phyloP scores from a whole-genome alignment of 129 eudicot species.

The Chrysanthemum makinoi region DNA sequence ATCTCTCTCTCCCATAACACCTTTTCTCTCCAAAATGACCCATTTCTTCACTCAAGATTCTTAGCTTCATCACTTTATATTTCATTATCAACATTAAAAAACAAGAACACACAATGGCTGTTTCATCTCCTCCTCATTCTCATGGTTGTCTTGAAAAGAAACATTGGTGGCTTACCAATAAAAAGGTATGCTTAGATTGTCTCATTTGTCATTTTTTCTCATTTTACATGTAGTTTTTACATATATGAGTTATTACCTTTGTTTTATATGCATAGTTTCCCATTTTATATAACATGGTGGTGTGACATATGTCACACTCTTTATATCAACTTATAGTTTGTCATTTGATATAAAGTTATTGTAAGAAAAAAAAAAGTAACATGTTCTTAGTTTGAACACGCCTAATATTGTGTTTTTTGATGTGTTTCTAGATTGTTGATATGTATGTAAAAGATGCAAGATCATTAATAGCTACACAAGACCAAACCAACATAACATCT shows the following conservation, averaged over 20 bases:
- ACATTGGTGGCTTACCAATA: slow-evolving; percentile 87
- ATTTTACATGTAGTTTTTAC: neutral
- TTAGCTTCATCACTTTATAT: slow-evolving; percentile 11
- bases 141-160: slow-evolving; percentile 65
- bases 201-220: neutral
- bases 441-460: slow-evolving; percentile 72
- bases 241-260: too few species aligned
- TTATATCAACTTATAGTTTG: too few species aligned
- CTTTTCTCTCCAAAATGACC: slow-evolving; percentile 15
- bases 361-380: too few species aligned
- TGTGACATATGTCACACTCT: too few species aligned
- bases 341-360: too few species aligned
- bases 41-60: slow-evolving; percentile 6
- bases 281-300: too few species aligned
- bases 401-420: neutral
- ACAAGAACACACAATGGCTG: slow-evolving; percentile 35
- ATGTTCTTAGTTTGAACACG: too few species aligned
- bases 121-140: slow-evolving; percentile 42
- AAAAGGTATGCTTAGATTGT: slow-evolving; percentile 40
- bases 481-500: slow-evolving; percentile 51
- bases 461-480: slow-evolving; percentile 54
- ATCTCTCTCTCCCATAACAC: slow-evolving; percentile 4
- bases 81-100: neutral
- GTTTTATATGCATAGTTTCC: too few species aligned
- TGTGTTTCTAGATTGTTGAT: slow-evolving; percentile 54